A percentile compares a stretch with the other conserved stretches of the same genome.
Evolutionary conservation across 2,329 filamentous ascomycete species (phyloP).

Genomic region (Exutisphaerella laricina): DNA sequence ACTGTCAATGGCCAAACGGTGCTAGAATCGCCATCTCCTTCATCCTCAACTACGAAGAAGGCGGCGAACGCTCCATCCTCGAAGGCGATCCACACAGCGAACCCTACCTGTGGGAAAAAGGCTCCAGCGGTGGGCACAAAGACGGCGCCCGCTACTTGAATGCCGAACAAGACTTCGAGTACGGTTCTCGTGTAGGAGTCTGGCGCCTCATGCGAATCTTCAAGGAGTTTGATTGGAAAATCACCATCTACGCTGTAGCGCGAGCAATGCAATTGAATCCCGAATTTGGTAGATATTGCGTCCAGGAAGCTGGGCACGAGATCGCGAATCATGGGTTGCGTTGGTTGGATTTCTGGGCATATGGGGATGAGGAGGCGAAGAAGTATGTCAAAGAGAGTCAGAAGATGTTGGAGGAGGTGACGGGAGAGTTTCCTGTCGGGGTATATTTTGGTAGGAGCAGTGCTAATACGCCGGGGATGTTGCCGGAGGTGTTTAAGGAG

Average conservation of each 20-base stretch:
- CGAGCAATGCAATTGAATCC: constrained; percentile 40
- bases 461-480: constrained; percentile 42
- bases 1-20: constrained; percentile 38
- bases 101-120: constrained; percentile 38
- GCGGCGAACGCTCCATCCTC: constrained; percentile 37
- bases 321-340: constrained; percentile 40
- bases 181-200: constrained; percentile 33
- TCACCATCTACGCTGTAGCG: constrained; percentile 41
- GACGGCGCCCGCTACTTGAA: constrained; percentile 38
- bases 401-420: constrained; percentile 36
- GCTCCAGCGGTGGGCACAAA: constrained; percentile 19
- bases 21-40: constrained; percentile 41
- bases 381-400: constrained; percentile 44
- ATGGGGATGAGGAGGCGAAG: constrained; percentile 43
- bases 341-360: constrained; percentile 42
- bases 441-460: constrained; percentile 48
- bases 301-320: constrained; percentile 38
- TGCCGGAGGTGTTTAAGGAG: constrained; percentile 49
- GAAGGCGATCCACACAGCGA: constrained; percentile 35
- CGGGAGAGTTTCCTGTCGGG: constrained; percentile 44
- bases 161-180: constrained; percentile 43
- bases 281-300: constrained; percentile 37
- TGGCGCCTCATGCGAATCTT: constrained; percentile 41
- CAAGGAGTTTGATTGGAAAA: constrained; percentile 40
- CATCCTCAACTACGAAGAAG: constrained; percentile 45